Base-by-base conservation (phyloP, 2,329 filamentous ascomycete species). In the Xylariomycetidae sp. region DNA sequence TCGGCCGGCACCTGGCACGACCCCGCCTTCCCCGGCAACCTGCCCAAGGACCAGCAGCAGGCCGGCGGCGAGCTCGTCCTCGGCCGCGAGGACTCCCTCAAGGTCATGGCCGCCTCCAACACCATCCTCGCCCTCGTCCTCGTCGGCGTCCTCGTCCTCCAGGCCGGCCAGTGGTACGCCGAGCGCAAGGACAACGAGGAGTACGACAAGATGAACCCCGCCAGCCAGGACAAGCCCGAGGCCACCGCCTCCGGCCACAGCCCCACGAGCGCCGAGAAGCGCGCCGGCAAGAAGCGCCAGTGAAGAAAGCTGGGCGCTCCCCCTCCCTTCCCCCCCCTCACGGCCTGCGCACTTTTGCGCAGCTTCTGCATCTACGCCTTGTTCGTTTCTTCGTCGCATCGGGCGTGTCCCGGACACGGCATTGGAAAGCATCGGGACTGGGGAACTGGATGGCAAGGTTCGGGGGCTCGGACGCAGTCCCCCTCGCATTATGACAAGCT, bases 121-220 rank as follows among this genome's bases (percentile, higher is more conserved):
- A 96, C 92, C 3, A 98, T 98, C 56, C 64, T 96, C 37, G 92
- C 90, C 22, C 73, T 98, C 27, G 87, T 98, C 19, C 65, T 98
- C 33, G 81, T 96, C 3, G 92, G 92, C 5, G 85, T 98, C 8
- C 59, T 98, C 45, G 85, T 95, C 20, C 65, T 98, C 54, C 92
- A 98, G 75, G 87, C 87, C 14, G 92, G 92, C 9, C 87, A 96
- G 72, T 96, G 90, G 92, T 98, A 98, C 65, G 92, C 92, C 17
- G 89, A 96, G 73, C 75, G 85, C 56, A 93, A 93, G 66, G 89
- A 96, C 62, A 72, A 73, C 53, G 83, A 89, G 57, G 89, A 95
- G 60, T 70, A 74, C 35, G 77, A 76, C 53, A 74, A 77, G 56
- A 70, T 82, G 14, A 29, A 68, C 59, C 68, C 56, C 40, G 48